Conservation (phyloP, 1,284 basidiomycete species). For the Apiotrichum porosum region DNA sequence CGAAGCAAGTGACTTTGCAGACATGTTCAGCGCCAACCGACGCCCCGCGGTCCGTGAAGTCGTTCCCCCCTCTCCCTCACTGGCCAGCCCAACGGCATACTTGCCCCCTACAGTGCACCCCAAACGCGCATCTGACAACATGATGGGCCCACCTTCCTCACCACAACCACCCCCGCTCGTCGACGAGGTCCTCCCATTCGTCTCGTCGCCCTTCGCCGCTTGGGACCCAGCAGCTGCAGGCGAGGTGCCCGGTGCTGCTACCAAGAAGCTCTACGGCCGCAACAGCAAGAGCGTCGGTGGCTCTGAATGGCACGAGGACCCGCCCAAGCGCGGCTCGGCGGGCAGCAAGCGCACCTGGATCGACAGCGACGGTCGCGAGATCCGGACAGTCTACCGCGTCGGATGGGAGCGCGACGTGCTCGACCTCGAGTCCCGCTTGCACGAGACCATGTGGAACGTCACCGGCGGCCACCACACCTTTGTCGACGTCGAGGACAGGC, state of each 20-base stretch:
- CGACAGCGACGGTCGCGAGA: constrained; percentile 8
- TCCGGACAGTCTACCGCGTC: constrained; percentile 30
- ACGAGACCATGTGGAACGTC: constrained; percentile 41
- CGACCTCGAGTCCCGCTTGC: constrained; percentile 42
- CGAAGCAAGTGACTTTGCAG: constrained; percentile 9
- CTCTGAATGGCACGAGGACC: constrained; percentile 17
- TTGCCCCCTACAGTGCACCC: no score
- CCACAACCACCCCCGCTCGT: constrained; percentile 9
- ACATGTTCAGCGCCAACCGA: constrained; percentile 1
- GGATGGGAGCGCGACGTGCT: constrained; percentile 44
- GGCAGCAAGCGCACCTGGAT: constrained; percentile 10
- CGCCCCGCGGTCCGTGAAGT: no score
- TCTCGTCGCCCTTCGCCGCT: constrained; percentile 20
- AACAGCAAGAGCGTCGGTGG: neutral
- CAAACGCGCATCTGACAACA: no score
- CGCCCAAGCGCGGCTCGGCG: constrained; percentile 9
- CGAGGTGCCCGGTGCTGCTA: neutral
- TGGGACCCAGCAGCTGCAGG: constrained; percentile 19
- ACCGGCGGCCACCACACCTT: constrained; percentile 37
- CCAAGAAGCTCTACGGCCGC: neutral
- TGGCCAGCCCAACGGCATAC: no score
- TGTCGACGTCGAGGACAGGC: constrained; percentile 15
- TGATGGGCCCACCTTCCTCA: no score
- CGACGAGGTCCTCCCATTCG: constrained; percentile 24
- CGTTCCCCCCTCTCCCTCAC: no score